Percentiles rank a stretch among this genome's conserved stretches.
Evolutionary conservation across 495 filamentous ascomycete genomes (phyloP).

Genomic region (Tuber magnatum): DNA sequence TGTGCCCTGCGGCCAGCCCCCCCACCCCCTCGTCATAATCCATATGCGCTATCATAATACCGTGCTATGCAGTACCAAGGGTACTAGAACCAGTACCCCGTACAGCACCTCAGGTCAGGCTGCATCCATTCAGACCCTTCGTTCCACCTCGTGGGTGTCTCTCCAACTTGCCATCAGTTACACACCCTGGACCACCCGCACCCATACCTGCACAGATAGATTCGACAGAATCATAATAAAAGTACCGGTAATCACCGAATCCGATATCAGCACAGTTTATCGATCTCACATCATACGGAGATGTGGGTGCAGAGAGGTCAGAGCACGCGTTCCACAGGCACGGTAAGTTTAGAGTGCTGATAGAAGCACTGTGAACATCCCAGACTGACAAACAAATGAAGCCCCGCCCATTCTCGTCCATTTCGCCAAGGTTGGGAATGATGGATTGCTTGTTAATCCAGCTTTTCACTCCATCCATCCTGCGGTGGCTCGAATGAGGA

Average conservation of each 20-base stretch:
- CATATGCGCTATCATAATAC: too few relatives aligned
- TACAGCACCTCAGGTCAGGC: too few relatives aligned
- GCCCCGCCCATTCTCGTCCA: not conserved
- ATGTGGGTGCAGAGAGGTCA: not conserved
- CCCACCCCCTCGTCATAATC: too few relatives aligned
- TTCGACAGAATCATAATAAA: not conserved
- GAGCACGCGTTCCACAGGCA: not conserved
- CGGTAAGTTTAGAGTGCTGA: not conserved
- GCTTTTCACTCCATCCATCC: not conserved
- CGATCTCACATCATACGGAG: not conserved
- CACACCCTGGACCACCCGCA: not conserved
- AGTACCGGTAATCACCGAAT: not conserved
- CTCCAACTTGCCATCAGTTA: not conserved
- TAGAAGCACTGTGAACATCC: not conserved
- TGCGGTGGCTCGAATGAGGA: not conserved
- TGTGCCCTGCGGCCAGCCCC: not conserved
- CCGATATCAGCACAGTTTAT: not conserved
- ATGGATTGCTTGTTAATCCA: not conserved
- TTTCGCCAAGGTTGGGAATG: not conserved
- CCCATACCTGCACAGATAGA: not conserved
- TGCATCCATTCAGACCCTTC: not conserved
- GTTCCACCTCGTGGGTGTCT: not conserved
- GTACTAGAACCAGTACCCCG: too few relatives aligned
- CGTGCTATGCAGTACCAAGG: too few relatives aligned
- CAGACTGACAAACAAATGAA: not conserved